A percentile compares a stretch with the other conserved stretches of the same genome.
Conservation (phyloP, 163 green algal species). For the Dunaliella salina region DNA sequence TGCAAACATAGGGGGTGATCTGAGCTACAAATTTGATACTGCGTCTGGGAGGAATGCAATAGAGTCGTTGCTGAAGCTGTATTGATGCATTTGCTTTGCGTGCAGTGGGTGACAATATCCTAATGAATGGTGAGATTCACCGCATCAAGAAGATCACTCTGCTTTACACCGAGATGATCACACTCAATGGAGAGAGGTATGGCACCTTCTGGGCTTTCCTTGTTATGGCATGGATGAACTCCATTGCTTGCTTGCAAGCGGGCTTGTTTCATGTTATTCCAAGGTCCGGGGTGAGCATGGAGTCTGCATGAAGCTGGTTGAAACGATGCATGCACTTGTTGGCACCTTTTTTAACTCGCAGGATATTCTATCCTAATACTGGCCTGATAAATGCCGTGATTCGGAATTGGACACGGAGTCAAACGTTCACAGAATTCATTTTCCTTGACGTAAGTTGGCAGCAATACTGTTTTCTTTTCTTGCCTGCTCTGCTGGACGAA, state of each 20-base stretch:
- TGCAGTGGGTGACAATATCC: slow-evolving; percentile 28
- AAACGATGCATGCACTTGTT: not conserved
- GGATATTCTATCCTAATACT: slow-evolving; percentile 27
- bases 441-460: not conserved
- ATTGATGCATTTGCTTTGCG: not conserved
- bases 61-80: not conserved
- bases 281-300: not conserved
- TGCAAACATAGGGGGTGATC: too few species aligned
- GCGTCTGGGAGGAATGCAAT: not conserved
- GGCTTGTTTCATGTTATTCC: not conserved
- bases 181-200: slow-evolving; percentile 6
- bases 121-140: slow-evolving; percentile 27
- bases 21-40: too few species aligned
- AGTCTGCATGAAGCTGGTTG: not conserved
- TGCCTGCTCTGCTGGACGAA: too few species aligned
- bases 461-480: too few species aligned
- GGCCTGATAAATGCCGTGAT: slow-evolving; percentile 18
- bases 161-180: slow-evolving; percentile 33
- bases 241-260: not conserved
- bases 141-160: slow-evolving; percentile 37
- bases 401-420: slow-evolving; percentile 25
- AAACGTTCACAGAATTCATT: slow-evolving; percentile 17
- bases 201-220: too few species aligned
- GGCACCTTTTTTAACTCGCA: not conserved
- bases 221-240: too few species aligned